Evolutionary conservation across 73 alveolate species (phyloP).

Genomic region (Stentor roeselii): DNA sequence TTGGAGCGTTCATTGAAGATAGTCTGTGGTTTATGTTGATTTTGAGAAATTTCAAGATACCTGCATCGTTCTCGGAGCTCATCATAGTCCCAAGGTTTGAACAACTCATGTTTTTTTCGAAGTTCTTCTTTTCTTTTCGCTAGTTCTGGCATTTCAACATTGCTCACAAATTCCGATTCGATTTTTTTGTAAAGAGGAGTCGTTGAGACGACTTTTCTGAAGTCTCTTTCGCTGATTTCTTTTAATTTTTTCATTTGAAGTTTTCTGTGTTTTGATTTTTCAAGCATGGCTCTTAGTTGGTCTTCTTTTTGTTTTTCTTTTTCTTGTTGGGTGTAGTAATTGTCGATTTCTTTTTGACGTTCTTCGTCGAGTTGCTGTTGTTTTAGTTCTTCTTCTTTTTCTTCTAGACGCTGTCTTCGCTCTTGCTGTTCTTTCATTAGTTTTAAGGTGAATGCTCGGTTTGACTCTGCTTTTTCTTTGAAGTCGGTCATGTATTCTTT

Average conservation of each 20-base stretch:
- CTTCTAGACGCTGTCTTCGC: background rate
- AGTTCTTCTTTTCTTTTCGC: constrained; percentile 49
- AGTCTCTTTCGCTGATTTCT: constrained; percentile 34
- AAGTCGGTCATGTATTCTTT: background rate
- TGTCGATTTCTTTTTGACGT: background rate
- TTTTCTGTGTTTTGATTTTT: constrained; percentile 39
- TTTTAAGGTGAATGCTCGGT: background rate
- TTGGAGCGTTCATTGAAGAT: background rate
- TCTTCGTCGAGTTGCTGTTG: background rate
- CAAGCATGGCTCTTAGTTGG: constrained; percentile 29
- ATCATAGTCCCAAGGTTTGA: constrained; percentile 34
- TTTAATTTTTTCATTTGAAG: constrained; percentile 26
- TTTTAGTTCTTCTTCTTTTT: background rate
- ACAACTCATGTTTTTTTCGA: constrained; percentile 40
- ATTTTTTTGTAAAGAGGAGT: constrained; percentile 40
- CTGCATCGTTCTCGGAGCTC: background rate
- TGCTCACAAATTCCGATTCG: constrained; percentile 41
- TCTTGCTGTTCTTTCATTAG: background rate
- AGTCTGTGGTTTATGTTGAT: background rate
- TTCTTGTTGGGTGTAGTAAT: background rate
- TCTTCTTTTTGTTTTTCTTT: background rate
- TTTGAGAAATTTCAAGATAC: background rate
- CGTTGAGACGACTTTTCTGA: constrained; percentile 10
- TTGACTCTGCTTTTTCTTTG: background rate
- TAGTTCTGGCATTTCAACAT: constrained; percentile 61